Evolutionary conservation across 2,329 filamentous ascomycete species (phyloP), one percentile per base, ranked within the genome.

Genomic region (Paraphoma chrysanthemicola): DNA sequence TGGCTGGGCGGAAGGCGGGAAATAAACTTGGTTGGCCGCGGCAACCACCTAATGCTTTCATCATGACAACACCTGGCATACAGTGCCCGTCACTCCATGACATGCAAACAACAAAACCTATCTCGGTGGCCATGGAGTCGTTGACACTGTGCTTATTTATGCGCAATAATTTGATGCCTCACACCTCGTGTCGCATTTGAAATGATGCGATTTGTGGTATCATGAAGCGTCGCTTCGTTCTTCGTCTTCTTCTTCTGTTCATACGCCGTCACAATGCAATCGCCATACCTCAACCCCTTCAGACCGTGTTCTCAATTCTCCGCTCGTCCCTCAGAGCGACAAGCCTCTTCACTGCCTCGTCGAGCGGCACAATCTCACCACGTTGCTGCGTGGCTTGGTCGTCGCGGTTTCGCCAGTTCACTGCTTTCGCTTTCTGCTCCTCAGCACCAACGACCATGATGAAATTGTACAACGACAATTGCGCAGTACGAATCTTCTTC

Each of bases 401-500:
- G 66, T 89, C 87, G 49, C 87, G 79, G 73, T 88, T 88, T 42
- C 87, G 81, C 66, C 88, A 86, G 71, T 89, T 89, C 59, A 88
- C 85, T 4, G 83, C 81, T 56, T 84, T 79, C 17, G 77, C 78
- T 61, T 87, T 82, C 73, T 82, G 83, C 77, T 89, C 87, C 68
- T 86, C 79, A 3, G 85, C 86, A 54, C 87, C 87, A 16, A 89
- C 85, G 36, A 89, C 86, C 69, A 93, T 90, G 68, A 93, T 90
- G 77, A 90, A 93, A 81, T 93, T 93, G 81, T 93, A 94, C 78
- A 93, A 89, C 50, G 88, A 83, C 68, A 94, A 77, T 78, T 95
- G 91, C 12, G 88, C 91, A 53, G 86, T 93, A 67, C 91, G 88
- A 66, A 95, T 92, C 86, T 95, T 95, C 86, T 95, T 94, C 77